phyloP scores from a whole-genome alignment of 2,329 filamentous ascomycete species.

The Phialophora macrospora region DNA sequence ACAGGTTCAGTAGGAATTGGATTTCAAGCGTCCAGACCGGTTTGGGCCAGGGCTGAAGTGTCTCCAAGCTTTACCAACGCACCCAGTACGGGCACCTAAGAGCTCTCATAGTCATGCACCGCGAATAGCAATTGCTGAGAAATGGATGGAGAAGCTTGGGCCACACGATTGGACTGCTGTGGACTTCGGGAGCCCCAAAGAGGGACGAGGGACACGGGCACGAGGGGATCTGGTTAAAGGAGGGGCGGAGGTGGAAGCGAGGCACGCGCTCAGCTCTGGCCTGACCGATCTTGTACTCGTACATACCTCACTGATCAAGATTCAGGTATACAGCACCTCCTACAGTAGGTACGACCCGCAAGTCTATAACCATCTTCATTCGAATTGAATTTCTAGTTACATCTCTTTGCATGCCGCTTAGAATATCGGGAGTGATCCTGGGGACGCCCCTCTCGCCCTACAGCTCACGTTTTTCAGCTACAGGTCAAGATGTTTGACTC shows the following conservation, averaged over 20 bases:
- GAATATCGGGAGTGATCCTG: neutral
- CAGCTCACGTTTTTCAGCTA: neutral
- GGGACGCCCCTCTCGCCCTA: neutral
- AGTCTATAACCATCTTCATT: neutral
- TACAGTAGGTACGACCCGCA: neutral
- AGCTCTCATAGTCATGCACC: neutral
- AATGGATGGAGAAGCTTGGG: slow-evolving; percentile 7
- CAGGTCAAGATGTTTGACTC: slow-evolving; percentile 50
- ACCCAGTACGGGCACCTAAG: neutral
- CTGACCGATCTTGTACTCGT: neutral
- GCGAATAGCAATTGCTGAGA: slow-evolving; percentile 10
- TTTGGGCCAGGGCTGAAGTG: slow-evolving; percentile 25
- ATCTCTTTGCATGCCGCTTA: neutral
- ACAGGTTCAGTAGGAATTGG: slow-evolving; percentile 19
- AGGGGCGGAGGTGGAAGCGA: slow-evolving; percentile 19
- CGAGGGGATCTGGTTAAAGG: neutral
- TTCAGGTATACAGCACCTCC: neutral
- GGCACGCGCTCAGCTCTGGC: slow-evolving; percentile 24
- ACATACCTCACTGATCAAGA: neutral
- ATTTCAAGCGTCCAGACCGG: slow-evolving; percentile 13
- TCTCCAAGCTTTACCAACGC: slow-evolving; percentile 9
- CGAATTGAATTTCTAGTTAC: neutral
- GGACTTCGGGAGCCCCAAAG: slow-evolving; percentile 1
- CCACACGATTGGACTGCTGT: slow-evolving; percentile 1
- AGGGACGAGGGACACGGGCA: neutral